phyloP scores from a whole-genome alignment of 1,284 basidiomycete species.

The Apiotrichum montevideense region DNA sequence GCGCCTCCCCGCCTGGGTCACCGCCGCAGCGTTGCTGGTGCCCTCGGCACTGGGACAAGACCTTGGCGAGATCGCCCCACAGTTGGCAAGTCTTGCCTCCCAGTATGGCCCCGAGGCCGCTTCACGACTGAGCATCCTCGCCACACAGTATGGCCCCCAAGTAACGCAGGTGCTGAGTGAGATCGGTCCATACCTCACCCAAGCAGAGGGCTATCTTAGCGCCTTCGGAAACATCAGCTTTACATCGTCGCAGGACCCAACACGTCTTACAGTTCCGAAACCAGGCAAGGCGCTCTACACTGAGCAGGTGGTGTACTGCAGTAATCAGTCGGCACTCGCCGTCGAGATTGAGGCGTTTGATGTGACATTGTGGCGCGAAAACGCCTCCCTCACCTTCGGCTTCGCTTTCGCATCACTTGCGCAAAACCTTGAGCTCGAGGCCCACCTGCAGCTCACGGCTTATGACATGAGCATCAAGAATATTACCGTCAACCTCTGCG shows the following conservation, averaged over 20 bases:
- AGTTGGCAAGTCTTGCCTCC: too few species aligned
- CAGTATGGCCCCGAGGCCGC: too few species aligned
- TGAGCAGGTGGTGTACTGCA: constrained; percentile 80
- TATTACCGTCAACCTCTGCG: constrained; percentile 64
- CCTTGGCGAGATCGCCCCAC: background rate
- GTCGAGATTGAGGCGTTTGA: constrained; percentile 64
- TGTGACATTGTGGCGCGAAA: constrained; percentile 41
- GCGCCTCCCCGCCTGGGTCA: constrained; percentile 5
- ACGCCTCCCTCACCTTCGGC: constrained; percentile 32
- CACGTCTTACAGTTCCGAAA: background rate
- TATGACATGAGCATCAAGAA: constrained; percentile 76
- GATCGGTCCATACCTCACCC: too few species aligned
- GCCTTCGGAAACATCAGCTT: background rate
- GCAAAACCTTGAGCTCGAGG: constrained; percentile 67
- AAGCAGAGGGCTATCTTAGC: background rate
- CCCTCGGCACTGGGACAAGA: background rate
- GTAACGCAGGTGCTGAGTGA: too few species aligned
- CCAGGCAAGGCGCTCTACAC: constrained; percentile 48
- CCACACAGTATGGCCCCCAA: too few species aligned
- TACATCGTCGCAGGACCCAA: background rate
- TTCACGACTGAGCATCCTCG: too few species aligned
- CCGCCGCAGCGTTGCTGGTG: background rate
- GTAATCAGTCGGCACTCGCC: constrained; percentile 69
- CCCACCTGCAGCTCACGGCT: constrained; percentile 69
- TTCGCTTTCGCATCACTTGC: constrained; percentile 45